Percentiles rank a stretch among this genome's conserved stretches.
These are phyloP conservation scores for peach (Prunus persica) DNA, from an alignment of 306 rosid genomes.

Conservation along the genomic window DNA sequence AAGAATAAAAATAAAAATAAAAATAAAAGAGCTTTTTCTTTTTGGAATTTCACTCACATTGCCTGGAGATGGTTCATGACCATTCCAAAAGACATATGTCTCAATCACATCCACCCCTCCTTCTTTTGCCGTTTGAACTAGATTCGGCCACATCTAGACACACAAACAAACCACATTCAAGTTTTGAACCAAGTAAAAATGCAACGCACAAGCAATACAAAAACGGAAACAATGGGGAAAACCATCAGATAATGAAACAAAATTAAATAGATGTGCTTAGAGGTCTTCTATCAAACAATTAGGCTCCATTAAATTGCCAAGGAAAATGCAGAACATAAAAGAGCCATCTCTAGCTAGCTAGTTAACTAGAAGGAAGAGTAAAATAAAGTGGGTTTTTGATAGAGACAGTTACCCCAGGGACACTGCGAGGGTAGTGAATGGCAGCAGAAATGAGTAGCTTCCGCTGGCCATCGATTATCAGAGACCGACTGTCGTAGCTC, in stretches of 20 bases:
- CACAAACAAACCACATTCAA: slow-evolving; percentile 8
- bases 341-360: too few relatives aligned
- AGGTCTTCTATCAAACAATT: not conserved
- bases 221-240: not conserved
- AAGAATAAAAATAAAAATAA: not conserved
- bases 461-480: slow-evolving; percentile 66
- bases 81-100: slow-evolving; percentile 95
- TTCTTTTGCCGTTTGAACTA: slow-evolving; percentile 79
- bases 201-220: not conserved
- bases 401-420: slow-evolving; percentile 54
- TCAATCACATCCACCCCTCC: slow-evolving; percentile 85
- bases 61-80: slow-evolving; percentile 87
- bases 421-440: slow-evolving; percentile 95
- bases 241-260: not conserved
- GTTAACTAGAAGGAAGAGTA: not conserved
- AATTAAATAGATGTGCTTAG: not conserved
- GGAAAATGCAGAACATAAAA: not conserved
- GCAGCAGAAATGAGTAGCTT: slow-evolving; percentile 90
- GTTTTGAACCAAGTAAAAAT: not conserved
- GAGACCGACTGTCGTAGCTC: slow-evolving; percentile 74
- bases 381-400: not conserved
- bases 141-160: slow-evolving; percentile 88
- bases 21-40: not conserved
- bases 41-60: slow-evolving; percentile 50
- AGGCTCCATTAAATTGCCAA: not conserved